Evolutionary conservation across 208 protist species (phyloP), one percentile per base, ranked within the genome.

Genomic region (Borovskyia barvae): DNA sequence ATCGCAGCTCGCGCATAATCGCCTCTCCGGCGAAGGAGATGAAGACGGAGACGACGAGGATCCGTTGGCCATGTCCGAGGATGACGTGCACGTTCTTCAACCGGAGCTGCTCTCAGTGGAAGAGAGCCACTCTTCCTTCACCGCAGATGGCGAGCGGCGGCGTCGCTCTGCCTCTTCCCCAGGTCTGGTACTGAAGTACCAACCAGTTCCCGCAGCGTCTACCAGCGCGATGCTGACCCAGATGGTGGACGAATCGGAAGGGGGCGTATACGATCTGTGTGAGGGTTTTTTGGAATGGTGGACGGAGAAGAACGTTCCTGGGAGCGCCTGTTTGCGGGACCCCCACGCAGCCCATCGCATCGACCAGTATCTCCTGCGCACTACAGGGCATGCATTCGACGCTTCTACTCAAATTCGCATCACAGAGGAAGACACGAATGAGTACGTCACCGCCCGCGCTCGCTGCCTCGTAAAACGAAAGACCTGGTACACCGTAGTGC

Each of bases 171-270:
- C n/a, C n/a, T n/a, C n/a, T n/a, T n/a, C n/a, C n/a, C n/a, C n/a
- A n/a, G n/a, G n/a, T n/a, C n/a, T n/a, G n/a, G n/a, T n/a, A n/a
- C n/a, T n/a, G n/a, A n/a, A 39, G 33, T 14, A 39, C 8, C 33
- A 39, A 14, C 33, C 33, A 39, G 9, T 8, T 39, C 33, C 33
- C 33, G 14, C 33, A 8, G 33, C 33, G 33, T 56, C 50, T 8
- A 58, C 14, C 39, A 43, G 7, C 39, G 7, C 5, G 25, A 49
- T 51, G 50, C 28, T 29, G 47, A 32, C 14, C 32, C 20, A 17
- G 25, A 51, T 69, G 43, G 30, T 82, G 12, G 83, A 90, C 40
- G 83, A 87, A 68, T 74, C 65, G 42, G 83, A 90, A 55, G 83
- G 71, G 42, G 71, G 77, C 24, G 6, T 43, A 5, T 90, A 75